phyloP scores from a whole-genome alignment of 352 stramenopile species.

The Pythium coloratum region DNA sequence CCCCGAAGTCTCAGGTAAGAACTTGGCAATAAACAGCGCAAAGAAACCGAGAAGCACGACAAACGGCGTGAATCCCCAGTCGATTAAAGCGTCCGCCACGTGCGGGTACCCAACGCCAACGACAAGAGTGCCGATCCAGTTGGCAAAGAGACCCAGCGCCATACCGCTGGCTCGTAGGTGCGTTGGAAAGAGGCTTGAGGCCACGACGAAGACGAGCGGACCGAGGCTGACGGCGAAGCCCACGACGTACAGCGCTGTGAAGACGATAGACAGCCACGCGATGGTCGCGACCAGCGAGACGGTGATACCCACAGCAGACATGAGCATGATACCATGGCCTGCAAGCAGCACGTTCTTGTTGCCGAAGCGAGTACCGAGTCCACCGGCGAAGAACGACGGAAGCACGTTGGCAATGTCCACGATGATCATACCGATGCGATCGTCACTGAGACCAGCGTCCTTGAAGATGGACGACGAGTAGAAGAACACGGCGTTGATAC shows the following conservation, averaged over 20 bases:
- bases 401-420: conserved; percentile 48
- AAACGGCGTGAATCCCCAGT: conserved; percentile 40
- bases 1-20: conserved; percentile 22
- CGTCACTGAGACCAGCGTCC: conserved; percentile 38
- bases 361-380: conserved; percentile 44
- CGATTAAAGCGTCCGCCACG: conserved; percentile 37
- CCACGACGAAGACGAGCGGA: conserved; percentile 62
- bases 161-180: conserved; percentile 45
- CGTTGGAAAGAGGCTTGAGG: conserved; percentile 55
- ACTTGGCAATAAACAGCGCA: conserved; percentile 19
- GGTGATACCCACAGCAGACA: conserved; percentile 49
- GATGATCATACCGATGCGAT: conserved; percentile 42
- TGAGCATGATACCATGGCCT: conserved; percentile 42
- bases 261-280: conserved; percentile 44
- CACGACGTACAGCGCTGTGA: conserved; percentile 58
- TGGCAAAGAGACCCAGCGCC: conserved; percentile 39
- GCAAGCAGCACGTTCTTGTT: conserved; percentile 55
- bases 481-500: conserved; percentile 59
- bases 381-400: conserved; percentile 32
- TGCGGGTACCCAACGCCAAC: conserved; percentile 65
- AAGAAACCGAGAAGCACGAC: conserved; percentile 17
- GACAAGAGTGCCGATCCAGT: conserved; percentile 51
- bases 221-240: conserved; percentile 67
- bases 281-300: conserved; percentile 42
- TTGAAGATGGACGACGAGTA: conserved; percentile 50